Evolutionary conservation across 1,284 basidiomycete species (phyloP).

Genomic region (Sutorius eximius): DNA sequence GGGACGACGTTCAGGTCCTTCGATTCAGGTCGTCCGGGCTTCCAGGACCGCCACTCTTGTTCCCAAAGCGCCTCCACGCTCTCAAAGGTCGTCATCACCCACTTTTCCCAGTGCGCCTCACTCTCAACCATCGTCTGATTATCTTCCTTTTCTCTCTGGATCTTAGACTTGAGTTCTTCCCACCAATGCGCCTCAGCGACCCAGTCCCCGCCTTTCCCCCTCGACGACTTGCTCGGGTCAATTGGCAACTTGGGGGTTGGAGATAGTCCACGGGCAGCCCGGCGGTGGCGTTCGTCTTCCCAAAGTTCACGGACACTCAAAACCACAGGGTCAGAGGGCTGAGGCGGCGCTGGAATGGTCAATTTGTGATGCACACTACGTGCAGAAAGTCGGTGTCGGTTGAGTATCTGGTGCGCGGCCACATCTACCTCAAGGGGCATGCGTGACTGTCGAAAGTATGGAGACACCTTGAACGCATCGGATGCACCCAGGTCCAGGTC

Average conservation of each 20-base stretch:
- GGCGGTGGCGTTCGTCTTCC: slow-evolving; percentile 86
- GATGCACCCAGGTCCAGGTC: slow-evolving; percentile 16
- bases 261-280: slow-evolving; percentile 61
- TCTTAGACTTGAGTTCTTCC: slow-evolving; percentile 58
- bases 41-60: slow-evolving; percentile 56
- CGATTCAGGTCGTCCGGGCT: slow-evolving; percentile 34
- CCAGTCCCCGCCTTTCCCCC: slow-evolving; percentile 63
- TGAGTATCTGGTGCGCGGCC: slow-evolving; percentile 81
- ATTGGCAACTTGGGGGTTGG: slow-evolving; percentile 69
- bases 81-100: slow-evolving; percentile 87
- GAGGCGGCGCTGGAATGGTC: slow-evolving; percentile 50
- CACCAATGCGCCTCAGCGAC: slow-evolving; percentile 68
- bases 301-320: slow-evolving; percentile 89
- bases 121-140: slow-evolving; percentile 30
- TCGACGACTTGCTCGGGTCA: slow-evolving; percentile 60
- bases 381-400: slow-evolving; percentile 66
- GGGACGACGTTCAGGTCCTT: slow-evolving; percentile 1
- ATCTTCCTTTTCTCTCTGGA: slow-evolving; percentile 48
- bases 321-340: slow-evolving; percentile 76
- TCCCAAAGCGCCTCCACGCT: slow-evolving; percentile 81
- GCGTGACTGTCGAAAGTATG: slow-evolving; percentile 67
- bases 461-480: slow-evolving; percentile 30
- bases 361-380: slow-evolving; percentile 79
- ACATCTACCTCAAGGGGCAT: slow-evolving; percentile 86
- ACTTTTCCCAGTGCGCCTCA: slow-evolving; percentile 49